Evolutionary conservation across 805 yeast species (phyloP), one percentile per base, ranked within the genome.

Genomic region (Saccharomycopsis oosterbeekiorum): DNA sequence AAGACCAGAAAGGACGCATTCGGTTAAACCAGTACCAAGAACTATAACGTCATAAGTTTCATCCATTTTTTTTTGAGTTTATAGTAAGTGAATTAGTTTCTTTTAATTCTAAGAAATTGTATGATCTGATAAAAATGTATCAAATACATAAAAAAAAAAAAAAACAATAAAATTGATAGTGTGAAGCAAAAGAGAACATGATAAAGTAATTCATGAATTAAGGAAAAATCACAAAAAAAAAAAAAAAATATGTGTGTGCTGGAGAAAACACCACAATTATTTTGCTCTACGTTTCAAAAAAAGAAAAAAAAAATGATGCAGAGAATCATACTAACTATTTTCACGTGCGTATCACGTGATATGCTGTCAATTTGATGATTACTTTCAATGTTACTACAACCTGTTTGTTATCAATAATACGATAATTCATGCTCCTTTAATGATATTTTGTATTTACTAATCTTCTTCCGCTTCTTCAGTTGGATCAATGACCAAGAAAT

Each of bases 21-120:
- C 99, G 55, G 97, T 93, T 66, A 94, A 81, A n/a, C 99, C 99
- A 63, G 83, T 77, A 70, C 98, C 99, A 63, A 93, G 80, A 34
- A 93, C 97, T 68, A 94, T 93, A 64, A 93, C 97, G 78, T 94
- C 99, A 83, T 92, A 94, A 66, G 89, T 84, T 75, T 92, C 97
- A 75, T 94, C 98, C 97, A 94, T 90, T 54, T 17, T 51, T 29
- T 34, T 11, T 37, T 29, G 10, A 8, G 9, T 14, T 54, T 29
- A 17, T 29, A 29, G 11, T 8, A 2, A 10, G 11, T 34, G 3
- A 17, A 10, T 34, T 29, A 29, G 34, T 6, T 29, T 29, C 3
- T 29, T 29, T 29, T 29, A 29, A 29, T 29, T 29, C 34, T 29
- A 29, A 29, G 34, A 29, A 29, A 29, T 29, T 29, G 6, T 29